phyloP scores from a whole-genome alignment of 108 stramenopile species.

The Nannochloropsis gaditana region DNA sequence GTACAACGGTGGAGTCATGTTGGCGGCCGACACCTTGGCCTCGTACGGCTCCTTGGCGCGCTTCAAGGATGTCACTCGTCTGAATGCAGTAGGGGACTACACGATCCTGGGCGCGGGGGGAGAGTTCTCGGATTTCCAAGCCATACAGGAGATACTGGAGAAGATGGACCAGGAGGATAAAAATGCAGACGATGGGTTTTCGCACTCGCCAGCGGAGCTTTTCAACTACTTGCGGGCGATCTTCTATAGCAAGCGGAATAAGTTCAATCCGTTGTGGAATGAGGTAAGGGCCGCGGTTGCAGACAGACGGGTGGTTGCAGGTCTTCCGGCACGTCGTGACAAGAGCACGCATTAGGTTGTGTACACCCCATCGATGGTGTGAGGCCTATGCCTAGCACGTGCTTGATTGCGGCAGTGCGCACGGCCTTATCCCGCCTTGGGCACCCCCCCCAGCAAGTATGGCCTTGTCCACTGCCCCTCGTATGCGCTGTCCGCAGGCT shows the following conservation, averaged over 20 bases:
- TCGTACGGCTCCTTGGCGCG: constrained; percentile 88
- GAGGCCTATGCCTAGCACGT: too few relatives aligned
- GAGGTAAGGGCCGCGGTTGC: constrained; percentile 56
- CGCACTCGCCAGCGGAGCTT: constrained; percentile 47
- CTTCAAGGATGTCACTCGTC: constrained; percentile 78
- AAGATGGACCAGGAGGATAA: constrained; percentile 60
- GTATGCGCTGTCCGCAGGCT: too few relatives aligned
- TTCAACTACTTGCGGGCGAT: constrained; percentile 78
- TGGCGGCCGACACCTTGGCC: constrained; percentile 92
- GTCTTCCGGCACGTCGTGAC: too few relatives aligned
- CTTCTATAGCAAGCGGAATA: constrained; percentile 74
- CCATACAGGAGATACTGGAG: constrained; percentile 67
- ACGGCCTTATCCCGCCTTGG: too few relatives aligned
- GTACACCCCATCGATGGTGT: too few relatives aligned
- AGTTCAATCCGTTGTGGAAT: constrained; percentile 98
- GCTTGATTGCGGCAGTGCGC: too few relatives aligned
- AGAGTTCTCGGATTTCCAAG: constrained; percentile 91
- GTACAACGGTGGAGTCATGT: constrained; percentile 81
- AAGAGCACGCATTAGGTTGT: too few relatives aligned
- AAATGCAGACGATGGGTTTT: constrained; percentile 57
- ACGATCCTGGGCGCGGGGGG: constrained; percentile 86
- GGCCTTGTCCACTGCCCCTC: too few relatives aligned
- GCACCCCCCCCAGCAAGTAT: too few relatives aligned
- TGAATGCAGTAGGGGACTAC: constrained; percentile 61
- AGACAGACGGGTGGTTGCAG: constrained; percentile 35